Conservation (phyloP, 371 early-diverging fungal genomes). For the Smittium culicis region DNA sequence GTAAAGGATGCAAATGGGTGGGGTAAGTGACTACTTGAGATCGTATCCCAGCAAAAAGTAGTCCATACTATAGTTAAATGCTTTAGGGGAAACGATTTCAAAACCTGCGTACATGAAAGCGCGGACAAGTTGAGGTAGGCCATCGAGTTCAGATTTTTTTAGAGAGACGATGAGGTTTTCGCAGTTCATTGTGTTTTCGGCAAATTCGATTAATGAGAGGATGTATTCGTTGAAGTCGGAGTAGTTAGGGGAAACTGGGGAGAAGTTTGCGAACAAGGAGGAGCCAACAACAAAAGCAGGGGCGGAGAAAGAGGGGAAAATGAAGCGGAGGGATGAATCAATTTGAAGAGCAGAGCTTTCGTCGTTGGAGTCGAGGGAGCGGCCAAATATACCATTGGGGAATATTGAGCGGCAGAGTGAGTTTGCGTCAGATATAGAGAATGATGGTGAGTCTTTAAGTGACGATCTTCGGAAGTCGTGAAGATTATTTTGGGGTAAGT, state of each 20-base stretch:
- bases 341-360: slow-evolving; percentile 2
- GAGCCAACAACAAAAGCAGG: slow-evolving; percentile 25
- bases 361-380: slow-evolving; percentile 3
- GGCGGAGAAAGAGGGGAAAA: slow-evolving; percentile 15
- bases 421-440: no score
- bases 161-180: slow-evolving; percentile 23
- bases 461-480: no score
- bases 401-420: not conserved
- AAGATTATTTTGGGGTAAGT: no score
- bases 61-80: slow-evolving; percentile 37
- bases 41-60: slow-evolving; percentile 40
- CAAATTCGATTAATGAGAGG: slow-evolving; percentile 32
- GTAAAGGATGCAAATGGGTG: no score
- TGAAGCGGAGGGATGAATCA: slow-evolving; percentile 17
- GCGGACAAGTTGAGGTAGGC: slow-evolving; percentile 28
- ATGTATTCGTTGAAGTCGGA: slow-evolving; percentile 22
- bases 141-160: slow-evolving; percentile 13
- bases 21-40: no score
- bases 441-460: no score
- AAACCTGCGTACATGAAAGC: slow-evolving; percentile 52
- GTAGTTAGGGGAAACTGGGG: slow-evolving; percentile 17
- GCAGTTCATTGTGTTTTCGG: slow-evolving; percentile 27
- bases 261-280: slow-evolving; percentile 19
- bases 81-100: slow-evolving; percentile 37
- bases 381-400: slow-evolving; percentile 7